Conservation (phyloP, 306 rosid species). For the Cucurbita moschata region DNA sequence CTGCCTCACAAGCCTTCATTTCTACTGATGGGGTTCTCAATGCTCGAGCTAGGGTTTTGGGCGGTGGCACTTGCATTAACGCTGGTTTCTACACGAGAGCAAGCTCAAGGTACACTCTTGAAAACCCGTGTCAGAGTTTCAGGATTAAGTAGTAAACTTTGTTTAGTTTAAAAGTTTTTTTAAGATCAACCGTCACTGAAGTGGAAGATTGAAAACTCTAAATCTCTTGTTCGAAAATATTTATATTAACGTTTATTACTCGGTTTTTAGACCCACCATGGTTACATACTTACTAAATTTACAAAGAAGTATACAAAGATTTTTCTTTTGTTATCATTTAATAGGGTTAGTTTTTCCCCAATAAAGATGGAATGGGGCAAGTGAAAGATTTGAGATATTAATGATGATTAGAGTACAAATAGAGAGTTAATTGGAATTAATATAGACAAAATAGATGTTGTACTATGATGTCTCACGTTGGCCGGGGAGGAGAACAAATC, state of each 20-base stretch:
- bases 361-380: neutral
- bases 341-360: neutral
- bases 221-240: too few relatives aligned
- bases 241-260: too few relatives aligned
- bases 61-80: slow-evolving; percentile 71
- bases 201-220: too few relatives aligned
- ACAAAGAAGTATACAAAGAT: too few relatives aligned
- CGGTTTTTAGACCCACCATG: neutral
- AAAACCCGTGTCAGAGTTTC: too few relatives aligned
- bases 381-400: neutral
- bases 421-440: neutral
- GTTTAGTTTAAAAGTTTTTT: neutral
- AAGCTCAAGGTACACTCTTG: slow-evolving; percentile 30
- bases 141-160: neutral
- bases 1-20: slow-evolving; percentile 65
- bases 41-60: slow-evolving; percentile 70
- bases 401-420: neutral
- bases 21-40: slow-evolving; percentile 81
- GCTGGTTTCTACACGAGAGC: slow-evolving; percentile 98
- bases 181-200: too few relatives aligned
- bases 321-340: neutral
- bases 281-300: neutral
- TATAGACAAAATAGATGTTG: neutral
- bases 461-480: too few relatives aligned
- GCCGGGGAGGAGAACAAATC: too few relatives aligned